A percentile compares a stretch with the other conserved stretches of the same genome.
Conservation (phyloP, 805 yeast genomes). For the Teunomyces panamensis region DNA sequence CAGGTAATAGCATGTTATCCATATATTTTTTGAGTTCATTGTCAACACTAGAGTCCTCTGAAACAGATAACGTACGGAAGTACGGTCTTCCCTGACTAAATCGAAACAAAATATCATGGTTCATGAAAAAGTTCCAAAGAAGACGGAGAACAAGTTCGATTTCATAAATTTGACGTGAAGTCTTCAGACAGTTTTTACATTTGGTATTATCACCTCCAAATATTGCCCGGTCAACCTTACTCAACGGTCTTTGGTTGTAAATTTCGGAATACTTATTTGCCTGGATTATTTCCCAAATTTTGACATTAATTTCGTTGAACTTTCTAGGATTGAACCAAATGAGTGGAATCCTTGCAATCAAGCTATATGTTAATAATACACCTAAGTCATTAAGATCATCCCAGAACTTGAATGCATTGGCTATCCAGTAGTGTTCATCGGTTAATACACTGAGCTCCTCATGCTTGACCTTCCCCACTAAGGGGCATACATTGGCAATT, state of each 20-base stretch:
- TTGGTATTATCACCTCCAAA: neutral
- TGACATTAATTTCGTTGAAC: constrained; percentile 12
- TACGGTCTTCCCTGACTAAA: constrained; percentile 20
- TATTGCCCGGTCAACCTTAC: constrained; percentile 1
- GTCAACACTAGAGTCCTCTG: constrained; percentile 9
- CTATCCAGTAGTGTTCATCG: constrained; percentile 22
- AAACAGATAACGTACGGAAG: constrained; percentile 7
- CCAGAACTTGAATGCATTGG: constrained; percentile 17
- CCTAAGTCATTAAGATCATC: constrained; percentile 27
- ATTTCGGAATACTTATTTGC: constrained; percentile 18
- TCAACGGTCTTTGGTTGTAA: constrained; percentile 1
- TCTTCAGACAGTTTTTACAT: neutral
- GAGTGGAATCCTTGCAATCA: constrained; percentile 14
- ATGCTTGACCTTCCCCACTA: constrained; percentile 7
- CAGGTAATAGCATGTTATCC: constrained; percentile 17
- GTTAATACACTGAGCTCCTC: constrained; percentile 2
- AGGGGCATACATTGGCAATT: constrained; percentile 19
- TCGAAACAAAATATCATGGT: constrained; percentile 13
- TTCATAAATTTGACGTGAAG: constrained; percentile 21
- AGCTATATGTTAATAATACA: constrained; percentile 19
- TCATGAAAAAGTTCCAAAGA: constrained; percentile 23
- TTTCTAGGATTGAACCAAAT: constrained; percentile 10
- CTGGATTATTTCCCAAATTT: constrained; percentile 18
- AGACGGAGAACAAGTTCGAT: constrained; percentile 19
- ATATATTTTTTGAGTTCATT: constrained; percentile 12